Evolutionary conservation across 2,329 filamentous ascomycete genomes (phyloP).

Genomic region (Fusarium fracticaudum): DNA sequence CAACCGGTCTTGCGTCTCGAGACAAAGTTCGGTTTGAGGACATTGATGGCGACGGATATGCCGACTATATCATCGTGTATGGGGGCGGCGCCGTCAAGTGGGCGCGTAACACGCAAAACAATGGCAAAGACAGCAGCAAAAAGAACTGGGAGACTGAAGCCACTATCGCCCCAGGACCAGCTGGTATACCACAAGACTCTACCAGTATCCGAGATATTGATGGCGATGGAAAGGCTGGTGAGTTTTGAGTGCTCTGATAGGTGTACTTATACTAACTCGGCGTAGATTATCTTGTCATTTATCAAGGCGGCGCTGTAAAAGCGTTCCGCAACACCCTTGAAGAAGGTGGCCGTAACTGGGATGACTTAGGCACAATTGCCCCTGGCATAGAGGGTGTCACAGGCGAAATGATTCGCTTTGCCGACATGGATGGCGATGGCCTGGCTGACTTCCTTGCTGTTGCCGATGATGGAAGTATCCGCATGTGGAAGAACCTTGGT

Average conservation of each 20-base stretch:
- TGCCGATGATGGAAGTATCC: constrained; percentile 16
- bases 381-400: constrained; percentile 11
- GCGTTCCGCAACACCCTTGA: constrained; percentile 15
- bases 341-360: constrained; percentile 12
- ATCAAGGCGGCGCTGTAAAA: constrained; percentile 31
- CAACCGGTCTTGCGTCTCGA: constrained; percentile 1
- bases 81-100: background rate
- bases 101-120: background rate
- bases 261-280: background rate
- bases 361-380: constrained; percentile 5
- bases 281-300: constrained; percentile 29
- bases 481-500: constrained; percentile 35
- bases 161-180: background rate
- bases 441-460: constrained; percentile 29
- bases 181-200: background rate
- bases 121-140: constrained; percentile 10
- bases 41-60: constrained; percentile 21
- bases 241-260: background rate
- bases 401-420: constrained; percentile 23
- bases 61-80: constrained; percentile 25
- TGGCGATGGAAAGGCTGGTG: background rate
- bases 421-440: constrained; percentile 31
- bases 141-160: constrained; percentile 13
- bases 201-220: background rate
- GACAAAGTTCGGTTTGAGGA: constrained; percentile 17